Evolutionary conservation across 805 yeast species (phyloP), one percentile per base, ranked within the genome.

Genomic region (Kluyveromyces dobzhanskii): DNA sequence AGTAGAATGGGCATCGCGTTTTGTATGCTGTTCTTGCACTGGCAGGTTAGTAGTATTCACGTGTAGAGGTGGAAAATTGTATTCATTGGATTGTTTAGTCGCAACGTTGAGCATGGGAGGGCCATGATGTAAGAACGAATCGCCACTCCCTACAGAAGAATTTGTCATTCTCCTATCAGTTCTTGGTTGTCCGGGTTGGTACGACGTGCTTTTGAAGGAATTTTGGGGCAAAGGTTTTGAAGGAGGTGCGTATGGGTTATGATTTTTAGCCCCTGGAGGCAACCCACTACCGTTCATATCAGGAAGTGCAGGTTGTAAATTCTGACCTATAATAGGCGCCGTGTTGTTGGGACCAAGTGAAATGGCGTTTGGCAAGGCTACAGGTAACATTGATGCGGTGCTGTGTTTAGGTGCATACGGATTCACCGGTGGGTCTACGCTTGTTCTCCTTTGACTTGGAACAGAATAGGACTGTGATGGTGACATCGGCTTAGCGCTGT

Each of bases 161-260:
- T 48, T 53, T 21, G 57, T 53, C 18, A 45, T 33, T 14, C 51
- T 53, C 36, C 60, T 48, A 7, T 47, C 32, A 19, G 58, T 44
- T 16, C 24, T 38, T 17, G 37, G 24, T 30, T 36, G 36, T 5
- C n/a, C 16, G 7, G 30, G 17, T 11, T 12, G 30, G 16, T 27
- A 27, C 16, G 13, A n/a, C 11, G 30, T n/a, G 6, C 11, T 11
- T 12, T 27, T 27, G 16, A 14, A 7, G 11, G 16, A 12, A 27
- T 7, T 14, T 5, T 7, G n/a, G 7, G 16, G n/a, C 16, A 11
- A 7, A n/a, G 30, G n/a, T 6, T n/a, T 30, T 30, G 18, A 14
- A 17, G 32, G n/a, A 7, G 35, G 35, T 3, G 35, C 26, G 18
- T 32, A 32, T 9, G 35, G 27, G 19, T 32, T 32, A 11, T 30